A percentile compares a stretch with the other conserved stretches of the same genome.
Conservation (phyloP, 805 yeast species). For the Cyberlindnera xishuangbannaensis region DNA sequence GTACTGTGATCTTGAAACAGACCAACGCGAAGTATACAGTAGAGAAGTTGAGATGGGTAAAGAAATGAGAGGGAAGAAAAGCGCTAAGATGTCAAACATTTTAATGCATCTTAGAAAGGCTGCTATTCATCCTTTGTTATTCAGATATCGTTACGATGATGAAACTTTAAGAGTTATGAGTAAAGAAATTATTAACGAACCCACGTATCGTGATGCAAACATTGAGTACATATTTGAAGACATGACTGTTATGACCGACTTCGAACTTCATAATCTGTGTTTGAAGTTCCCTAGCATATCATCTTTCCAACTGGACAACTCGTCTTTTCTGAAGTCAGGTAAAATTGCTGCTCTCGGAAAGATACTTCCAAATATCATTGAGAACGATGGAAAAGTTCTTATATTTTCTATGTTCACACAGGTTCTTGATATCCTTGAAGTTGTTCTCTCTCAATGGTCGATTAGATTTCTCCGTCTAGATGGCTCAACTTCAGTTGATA, state of each 20-base stretch:
- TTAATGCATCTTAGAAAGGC: slow-evolving; percentile 91
- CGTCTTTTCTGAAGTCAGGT: slow-evolving; percentile 65
- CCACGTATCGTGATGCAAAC: slow-evolving; percentile 70
- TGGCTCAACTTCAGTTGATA: slow-evolving; percentile 91
- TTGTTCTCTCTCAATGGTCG: slow-evolving; percentile 54
- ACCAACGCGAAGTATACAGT: slow-evolving; percentile 56
- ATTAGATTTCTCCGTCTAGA: slow-evolving; percentile 80
- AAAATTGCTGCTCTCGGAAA: slow-evolving; percentile 56
- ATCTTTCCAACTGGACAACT: slow-evolving; percentile 46
- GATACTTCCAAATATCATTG: slow-evolving; percentile 52
- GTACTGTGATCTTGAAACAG: slow-evolving; percentile 54
- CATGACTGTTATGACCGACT: slow-evolving; percentile 92
- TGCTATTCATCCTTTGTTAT: slow-evolving; percentile 84
- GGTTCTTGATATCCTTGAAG: slow-evolving; percentile 81
- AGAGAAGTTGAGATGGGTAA: slow-evolving; percentile 43
- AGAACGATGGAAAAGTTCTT: slow-evolving; percentile 61
- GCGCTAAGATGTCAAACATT: slow-evolving; percentile 51
- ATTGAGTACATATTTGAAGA: slow-evolving; percentile 77
- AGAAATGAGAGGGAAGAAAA: slow-evolving; percentile 23
- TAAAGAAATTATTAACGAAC: slow-evolving; percentile 71
- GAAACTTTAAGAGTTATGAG: slow-evolving; percentile 60
- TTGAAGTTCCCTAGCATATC: slow-evolving; percentile 64
- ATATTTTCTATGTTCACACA: slow-evolving; percentile 92
- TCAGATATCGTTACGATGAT: slow-evolving; percentile 61
- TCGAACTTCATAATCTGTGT: slow-evolving; percentile 75